A percentile compares a stretch with the other conserved stretches of the same genome.
These are phyloP conservation scores for Trypanosoma scelopori DNA, from an alignment of 208 protist genomes.

Conservation along the genomic window DNA sequence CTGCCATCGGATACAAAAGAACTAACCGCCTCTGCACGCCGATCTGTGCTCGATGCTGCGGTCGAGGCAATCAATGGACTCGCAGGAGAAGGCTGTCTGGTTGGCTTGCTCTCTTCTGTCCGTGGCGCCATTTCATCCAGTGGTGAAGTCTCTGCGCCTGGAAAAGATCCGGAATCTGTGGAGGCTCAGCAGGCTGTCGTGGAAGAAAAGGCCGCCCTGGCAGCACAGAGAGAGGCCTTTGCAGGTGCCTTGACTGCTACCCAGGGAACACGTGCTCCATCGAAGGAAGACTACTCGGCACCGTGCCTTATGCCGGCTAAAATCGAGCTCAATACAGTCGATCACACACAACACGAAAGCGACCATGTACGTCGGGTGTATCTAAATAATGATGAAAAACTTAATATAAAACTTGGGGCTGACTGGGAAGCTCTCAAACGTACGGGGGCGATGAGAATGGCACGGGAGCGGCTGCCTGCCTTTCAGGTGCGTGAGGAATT, in stretches of 20 bases:
- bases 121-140: slow-evolving; percentile 51
- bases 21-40: slow-evolving; percentile 45
- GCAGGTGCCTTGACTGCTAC: slow-evolving; percentile 49
- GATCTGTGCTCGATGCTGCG: slow-evolving; percentile 67
- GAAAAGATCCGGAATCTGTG: not conserved
- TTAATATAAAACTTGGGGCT: slow-evolving; percentile 40
- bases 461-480: slow-evolving; percentile 67
- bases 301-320: slow-evolving; percentile 60
- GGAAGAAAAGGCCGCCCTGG: slow-evolving; percentile 33
- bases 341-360: slow-evolving; percentile 23
- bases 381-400: slow-evolving; percentile 36
- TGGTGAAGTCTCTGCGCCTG: not conserved
- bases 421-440: slow-evolving; percentile 64
- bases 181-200: not conserved
- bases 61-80: slow-evolving; percentile 76
- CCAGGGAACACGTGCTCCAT: slow-evolving; percentile 12
- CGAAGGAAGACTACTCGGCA: slow-evolving; percentile 46
- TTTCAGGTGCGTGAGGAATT: slow-evolving; percentile 68
- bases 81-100: slow-evolving; percentile 55
- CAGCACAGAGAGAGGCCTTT: slow-evolving; percentile 69
- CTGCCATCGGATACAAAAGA: slow-evolving; percentile 62
- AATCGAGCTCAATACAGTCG: slow-evolving; percentile 68
- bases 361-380: slow-evolving; percentile 49
- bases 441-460: slow-evolving; percentile 46
- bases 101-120: slow-evolving; percentile 69